Conservation (phyloP, 495 filamentous ascomycete genomes). For the Xylaria acuta region DNA sequence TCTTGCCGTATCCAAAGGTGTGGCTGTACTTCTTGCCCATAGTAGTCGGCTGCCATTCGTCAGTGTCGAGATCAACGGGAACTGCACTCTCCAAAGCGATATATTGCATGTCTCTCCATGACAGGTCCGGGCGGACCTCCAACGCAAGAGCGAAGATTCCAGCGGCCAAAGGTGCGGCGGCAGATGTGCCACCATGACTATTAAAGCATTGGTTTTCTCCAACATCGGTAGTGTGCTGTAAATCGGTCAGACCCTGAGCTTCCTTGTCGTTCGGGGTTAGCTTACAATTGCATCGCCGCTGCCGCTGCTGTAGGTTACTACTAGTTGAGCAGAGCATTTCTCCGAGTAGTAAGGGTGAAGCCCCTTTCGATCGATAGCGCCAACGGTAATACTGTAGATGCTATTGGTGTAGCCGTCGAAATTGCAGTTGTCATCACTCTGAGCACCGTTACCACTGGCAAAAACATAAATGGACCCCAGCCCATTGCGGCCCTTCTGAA, state of each 20-base stretch:
- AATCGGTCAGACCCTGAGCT: slow-evolving; percentile 29
- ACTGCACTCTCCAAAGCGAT: slow-evolving; percentile 84
- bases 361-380: slow-evolving; percentile 87
- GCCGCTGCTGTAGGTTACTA: slow-evolving; percentile 96
- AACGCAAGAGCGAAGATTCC: slow-evolving; percentile 94
- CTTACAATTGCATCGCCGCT: slow-evolving; percentile 78
- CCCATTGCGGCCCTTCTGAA: slow-evolving; percentile 84
- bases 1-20: slow-evolving; percentile 92
- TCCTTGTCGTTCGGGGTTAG: background rate
- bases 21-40: slow-evolving; percentile 90
- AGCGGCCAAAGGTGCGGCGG: slow-evolving; percentile 89
- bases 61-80: slow-evolving; percentile 74
- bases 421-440: slow-evolving; percentile 93
- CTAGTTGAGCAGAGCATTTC: slow-evolving; percentile 90
- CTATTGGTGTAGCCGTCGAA: slow-evolving; percentile 99
- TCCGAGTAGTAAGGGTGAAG: slow-evolving; percentile 92
- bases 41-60: slow-evolving; percentile 76
- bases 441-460: slow-evolving; percentile 92
- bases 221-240: slow-evolving; percentile 89
- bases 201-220: slow-evolving; percentile 78
- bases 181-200: slow-evolving; percentile 92
- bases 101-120: slow-evolving; percentile 95
- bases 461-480: slow-evolving; percentile 96
- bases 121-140: slow-evolving; percentile 81
- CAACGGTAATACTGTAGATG: slow-evolving; percentile 97